Conservation (phyloP, 164 flowering plant species). For the Piper longum region DNA sequence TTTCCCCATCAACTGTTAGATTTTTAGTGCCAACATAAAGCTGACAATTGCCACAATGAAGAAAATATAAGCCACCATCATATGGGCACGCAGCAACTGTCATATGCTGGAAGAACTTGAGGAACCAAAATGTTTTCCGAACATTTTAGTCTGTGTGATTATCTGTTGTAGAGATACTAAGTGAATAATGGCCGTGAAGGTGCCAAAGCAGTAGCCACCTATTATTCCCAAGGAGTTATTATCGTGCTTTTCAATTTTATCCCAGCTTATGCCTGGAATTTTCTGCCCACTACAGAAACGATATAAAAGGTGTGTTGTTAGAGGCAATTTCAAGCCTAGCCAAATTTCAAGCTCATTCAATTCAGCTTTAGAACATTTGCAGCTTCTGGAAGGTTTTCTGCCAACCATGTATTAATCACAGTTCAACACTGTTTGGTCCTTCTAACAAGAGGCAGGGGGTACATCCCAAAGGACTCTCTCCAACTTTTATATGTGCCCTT, state of each 20-base stretch:
- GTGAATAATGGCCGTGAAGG: constrained; percentile 52
- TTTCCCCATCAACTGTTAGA: constrained; percentile 39
- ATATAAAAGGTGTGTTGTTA: constrained; percentile 64
- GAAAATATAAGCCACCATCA: constrained; percentile 47
- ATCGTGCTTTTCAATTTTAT: neutral
- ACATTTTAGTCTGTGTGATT: constrained; percentile 30
- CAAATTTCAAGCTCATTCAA: constrained; percentile 37
- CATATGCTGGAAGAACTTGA: constrained; percentile 27
- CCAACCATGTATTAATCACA: constrained; percentile 36
- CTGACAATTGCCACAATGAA: constrained; percentile 58
- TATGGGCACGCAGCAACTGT: constrained; percentile 49
- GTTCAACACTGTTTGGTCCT: constrained; percentile 52
- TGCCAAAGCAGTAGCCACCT: constrained; percentile 73
- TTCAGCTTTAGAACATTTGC: constrained; percentile 42
- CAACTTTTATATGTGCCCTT: constrained; percentile 61
- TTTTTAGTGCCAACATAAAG: constrained; percentile 72
- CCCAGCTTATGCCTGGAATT: constrained; percentile 1
- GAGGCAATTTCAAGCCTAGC: constrained; percentile 62
- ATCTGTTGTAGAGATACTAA: constrained; percentile 43
- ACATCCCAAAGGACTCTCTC: constrained; percentile 55
- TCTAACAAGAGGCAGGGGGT: constrained; percentile 52
- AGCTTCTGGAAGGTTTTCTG: constrained; percentile 36
- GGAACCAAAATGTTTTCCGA: constrained; percentile 21
- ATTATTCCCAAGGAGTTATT: constrained; percentile 45
- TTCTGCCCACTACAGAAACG: constrained; percentile 82